These are phyloP conservation scores for Paramyrothecium roridum DNA, from an alignment of 2,329 filamentous ascomycete species.

Conservation along the genomic window DNA sequence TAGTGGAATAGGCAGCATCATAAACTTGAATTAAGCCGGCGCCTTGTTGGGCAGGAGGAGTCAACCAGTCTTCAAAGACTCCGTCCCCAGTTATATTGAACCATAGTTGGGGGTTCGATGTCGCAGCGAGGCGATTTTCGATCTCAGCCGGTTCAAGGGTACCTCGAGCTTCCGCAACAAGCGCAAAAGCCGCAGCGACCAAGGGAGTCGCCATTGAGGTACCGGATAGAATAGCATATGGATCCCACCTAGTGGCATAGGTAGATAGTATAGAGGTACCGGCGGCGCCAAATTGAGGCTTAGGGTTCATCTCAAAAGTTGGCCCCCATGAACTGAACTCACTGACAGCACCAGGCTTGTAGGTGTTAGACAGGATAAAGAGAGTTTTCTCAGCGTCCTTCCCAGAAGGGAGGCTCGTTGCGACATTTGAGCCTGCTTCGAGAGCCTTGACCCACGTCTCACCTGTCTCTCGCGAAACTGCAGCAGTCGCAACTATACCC, in stretches of 20 bases:
- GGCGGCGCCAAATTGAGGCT: slow-evolving; percentile 13
- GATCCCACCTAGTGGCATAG: slow-evolving; percentile 4
- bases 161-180: slow-evolving; percentile 35
- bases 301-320: slow-evolving; percentile 10
- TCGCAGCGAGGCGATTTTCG: slow-evolving; percentile 39
- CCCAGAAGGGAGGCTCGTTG: slow-evolving; percentile 3
- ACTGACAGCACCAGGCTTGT: slow-evolving; percentile 4
- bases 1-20: slow-evolving; percentile 49
- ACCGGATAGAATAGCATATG: slow-evolving; percentile 9
- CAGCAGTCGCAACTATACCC: neutral
- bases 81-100: slow-evolving; percentile 23
- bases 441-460: slow-evolving; percentile 35
- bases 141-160: slow-evolving; percentile 40
- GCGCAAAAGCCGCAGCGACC: slow-evolving; percentile 8
- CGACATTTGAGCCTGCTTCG: slow-evolving; percentile 31
- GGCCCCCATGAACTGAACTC: slow-evolving; percentile 12
- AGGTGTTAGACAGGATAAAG: neutral
- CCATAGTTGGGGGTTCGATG: slow-evolving; percentile 37
- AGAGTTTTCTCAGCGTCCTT: neutral
- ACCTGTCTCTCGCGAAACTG: slow-evolving; percentile 16
- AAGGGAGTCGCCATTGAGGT: slow-evolving; percentile 13
- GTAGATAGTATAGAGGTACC: slow-evolving; percentile 15
- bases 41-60: slow-evolving; percentile 48
- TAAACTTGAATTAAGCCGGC: slow-evolving; percentile 35
- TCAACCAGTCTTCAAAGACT: slow-evolving; percentile 22